Evolutionary conservation across 2,329 filamentous ascomycete species (phyloP), one percentile per base, ranked within the genome.

Genomic region (Ascochyta viciae-villosae): DNA sequence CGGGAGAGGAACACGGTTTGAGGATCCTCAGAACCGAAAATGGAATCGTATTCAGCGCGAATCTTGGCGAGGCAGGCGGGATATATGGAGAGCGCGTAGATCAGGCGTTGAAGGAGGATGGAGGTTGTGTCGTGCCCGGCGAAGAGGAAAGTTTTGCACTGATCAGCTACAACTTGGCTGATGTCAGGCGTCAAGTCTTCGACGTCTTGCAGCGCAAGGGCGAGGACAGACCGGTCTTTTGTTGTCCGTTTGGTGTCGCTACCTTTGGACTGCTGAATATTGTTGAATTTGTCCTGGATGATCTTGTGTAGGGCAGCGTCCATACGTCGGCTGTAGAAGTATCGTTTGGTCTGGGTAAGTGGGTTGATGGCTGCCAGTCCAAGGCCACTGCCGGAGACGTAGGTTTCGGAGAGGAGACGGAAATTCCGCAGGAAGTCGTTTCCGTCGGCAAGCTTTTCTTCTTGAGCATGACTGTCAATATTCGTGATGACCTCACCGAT

Each of bases 41-140:
- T 71, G 1, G 75, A 69, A 57, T 85, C 80, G 61, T 84, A 82
- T 64, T 87, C 85, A 3, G 74, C 68, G 22, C 76, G 71, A 15
- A 82, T 62, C 16, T 66, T 68, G 12, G 63, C 54, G 3, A 74
- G 67, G 39, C 67, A 65, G 19, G 61, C 54, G 4, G 74, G 73
- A 43, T 74, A 64, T 19, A 68, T 61, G 0, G 71, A 74, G 0
- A 75, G 63, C 3, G 59, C 62, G 59, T 76, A 73, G 46, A 74
- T 67, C 1, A 74, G 45, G 15, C 72, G 58, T 54, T 74, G 70
- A 3, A 75, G 54, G 0, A 72, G 51, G 22, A 70, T 74, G 0
- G 71, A 72, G 1, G 78, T 81, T 0, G 79, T 81, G 52, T 81
- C 79, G 57, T 81, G 79, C 1, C 79, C 79, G 1, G 79, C 79